Evolutionary conservation across 139 green algal species (phyloP), one percentile per base, ranked within the genome.

Genomic region (Limnomonas spitsbergensis): DNA sequence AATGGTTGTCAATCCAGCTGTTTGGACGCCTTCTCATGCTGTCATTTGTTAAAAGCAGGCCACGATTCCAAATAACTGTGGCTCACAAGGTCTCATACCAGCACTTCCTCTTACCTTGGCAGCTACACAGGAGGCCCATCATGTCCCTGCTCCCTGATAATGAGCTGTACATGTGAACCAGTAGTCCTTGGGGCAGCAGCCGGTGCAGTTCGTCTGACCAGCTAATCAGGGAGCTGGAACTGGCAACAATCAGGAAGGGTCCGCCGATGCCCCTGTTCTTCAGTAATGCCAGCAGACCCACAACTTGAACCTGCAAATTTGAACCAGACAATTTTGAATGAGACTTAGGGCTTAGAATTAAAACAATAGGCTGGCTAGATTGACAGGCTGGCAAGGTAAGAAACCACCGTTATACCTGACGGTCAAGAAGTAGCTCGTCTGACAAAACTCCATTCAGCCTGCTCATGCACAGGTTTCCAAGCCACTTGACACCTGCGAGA

Each of bases 401-500:
- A 61, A 61, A 61, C n/a, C n/a, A n/a, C n/a, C n/a, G 47, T 20
- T 61, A 20, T 61, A 61, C 47, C 47, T 61, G 47, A 61, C 47
- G 47, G 20, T 61, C 47, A 29, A 29, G 14, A 20, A 61, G 47
- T 20, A 61, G 47, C 20, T 61, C 47, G 20, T 61, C 47, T 61
- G 47, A 61, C 47, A 61, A 29, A 20, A 61, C 20, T 29, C 47
- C 20, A 61, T 61, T 61, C 47, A 61, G 47, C 14, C 47, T 20
- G 20, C 47, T 61, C 47, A 29, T 61, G 47, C 20, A 61, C 47
- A 61, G 14, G 20, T 61, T 14, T 20, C 47, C 14, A 61, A 61
- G 47, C 47, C 47, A 61, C 47, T 61, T 61, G 47, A 61, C 47
- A 61, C 47, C n/a, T n/a, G n/a, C n/a, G n/a, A n/a, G n/a, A n/a